Conservation (phyloP, 164 flowering plant genomes). For the Magnolia kwangsiensis region DNA sequence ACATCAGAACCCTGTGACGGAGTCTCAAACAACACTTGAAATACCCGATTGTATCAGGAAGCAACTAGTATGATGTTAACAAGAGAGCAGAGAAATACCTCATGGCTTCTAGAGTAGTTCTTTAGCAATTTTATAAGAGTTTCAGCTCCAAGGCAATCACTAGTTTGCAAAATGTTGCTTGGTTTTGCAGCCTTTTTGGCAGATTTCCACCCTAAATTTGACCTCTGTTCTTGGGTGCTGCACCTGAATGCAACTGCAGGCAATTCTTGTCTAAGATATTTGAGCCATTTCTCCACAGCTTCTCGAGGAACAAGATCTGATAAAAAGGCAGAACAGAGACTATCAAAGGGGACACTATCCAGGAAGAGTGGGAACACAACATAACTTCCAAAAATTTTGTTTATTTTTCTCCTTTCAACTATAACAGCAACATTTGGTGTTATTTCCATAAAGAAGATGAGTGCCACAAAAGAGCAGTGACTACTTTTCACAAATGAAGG, state of each 20-base stretch:
- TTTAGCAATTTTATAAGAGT: conserved; percentile 82
- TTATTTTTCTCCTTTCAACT: background rate
- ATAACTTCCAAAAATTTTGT: background rate
- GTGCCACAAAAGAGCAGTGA: background rate
- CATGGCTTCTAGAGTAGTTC: conserved; percentile 91
- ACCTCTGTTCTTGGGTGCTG: conserved; percentile 87
- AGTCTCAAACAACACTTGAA: background rate
- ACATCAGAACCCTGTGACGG: background rate
- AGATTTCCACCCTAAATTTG: conserved; percentile 88
- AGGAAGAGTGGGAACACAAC: background rate
- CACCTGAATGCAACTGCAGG: conserved; percentile 97
- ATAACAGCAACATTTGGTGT: background rate
- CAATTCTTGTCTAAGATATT: conserved; percentile 83
- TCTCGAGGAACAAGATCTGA: conserved; percentile 98
- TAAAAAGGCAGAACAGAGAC: background rate
- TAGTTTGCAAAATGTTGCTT: conserved; percentile 67
- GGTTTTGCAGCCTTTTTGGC: conserved; percentile 53
- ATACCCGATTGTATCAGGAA: background rate
- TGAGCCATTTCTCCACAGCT: conserved; percentile 95
- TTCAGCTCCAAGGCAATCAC: conserved; percentile 99
- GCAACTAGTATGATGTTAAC: background rate
- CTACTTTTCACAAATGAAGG: background rate
- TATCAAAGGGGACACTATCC: background rate
- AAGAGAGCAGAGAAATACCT: conserved; percentile 37
- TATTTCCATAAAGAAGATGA: background rate